Conservation (phyloP, 2,329 filamentous ascomycete genomes). For the Kalmusia sp. region DNA sequence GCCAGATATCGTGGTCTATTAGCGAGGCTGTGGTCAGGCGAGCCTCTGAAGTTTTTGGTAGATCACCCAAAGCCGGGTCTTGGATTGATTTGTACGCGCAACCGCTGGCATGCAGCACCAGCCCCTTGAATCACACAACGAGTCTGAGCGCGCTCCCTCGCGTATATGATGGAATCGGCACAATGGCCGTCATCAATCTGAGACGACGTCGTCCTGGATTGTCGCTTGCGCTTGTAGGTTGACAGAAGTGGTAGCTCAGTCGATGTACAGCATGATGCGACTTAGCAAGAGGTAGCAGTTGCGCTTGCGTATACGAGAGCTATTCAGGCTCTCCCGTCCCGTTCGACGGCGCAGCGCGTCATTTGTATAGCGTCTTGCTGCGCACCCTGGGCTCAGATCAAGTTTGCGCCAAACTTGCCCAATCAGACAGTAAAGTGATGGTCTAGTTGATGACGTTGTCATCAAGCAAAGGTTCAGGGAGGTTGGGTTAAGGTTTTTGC, state of each 20-base stretch:
- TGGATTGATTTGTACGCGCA: neutral
- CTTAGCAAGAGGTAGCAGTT: neutral
- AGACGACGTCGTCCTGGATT: no score
- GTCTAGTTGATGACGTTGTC: neutral
- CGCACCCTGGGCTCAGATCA: slow-evolving; percentile 40
- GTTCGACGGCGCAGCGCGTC: slow-evolving; percentile 33
- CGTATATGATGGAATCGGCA: no score
- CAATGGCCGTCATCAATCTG: no score
- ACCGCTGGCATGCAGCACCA: slow-evolving; percentile 1
- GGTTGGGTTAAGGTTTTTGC: slow-evolving; percentile 10
- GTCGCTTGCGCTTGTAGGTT: no score
- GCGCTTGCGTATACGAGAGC: slow-evolving; percentile 10
- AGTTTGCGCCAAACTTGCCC: neutral
- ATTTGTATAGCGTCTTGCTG: slow-evolving; percentile 31
- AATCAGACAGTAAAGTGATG: slow-evolving; percentile 1
- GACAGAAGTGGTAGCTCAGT: neutral
- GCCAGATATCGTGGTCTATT: slow-evolving; percentile 13
- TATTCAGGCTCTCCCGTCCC: slow-evolving; percentile 40
- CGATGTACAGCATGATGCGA: neutral
- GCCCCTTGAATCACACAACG: neutral
- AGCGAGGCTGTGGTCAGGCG: neutral
- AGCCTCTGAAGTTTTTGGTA: neutral
- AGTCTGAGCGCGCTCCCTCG: neutral
- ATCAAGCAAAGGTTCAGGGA: slow-evolving; percentile 3
- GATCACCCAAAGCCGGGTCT: neutral